Base-by-base conservation (phyloP, 2,329 filamentous ascomycete species). In the Penicillium sclerotiorum region DNA sequence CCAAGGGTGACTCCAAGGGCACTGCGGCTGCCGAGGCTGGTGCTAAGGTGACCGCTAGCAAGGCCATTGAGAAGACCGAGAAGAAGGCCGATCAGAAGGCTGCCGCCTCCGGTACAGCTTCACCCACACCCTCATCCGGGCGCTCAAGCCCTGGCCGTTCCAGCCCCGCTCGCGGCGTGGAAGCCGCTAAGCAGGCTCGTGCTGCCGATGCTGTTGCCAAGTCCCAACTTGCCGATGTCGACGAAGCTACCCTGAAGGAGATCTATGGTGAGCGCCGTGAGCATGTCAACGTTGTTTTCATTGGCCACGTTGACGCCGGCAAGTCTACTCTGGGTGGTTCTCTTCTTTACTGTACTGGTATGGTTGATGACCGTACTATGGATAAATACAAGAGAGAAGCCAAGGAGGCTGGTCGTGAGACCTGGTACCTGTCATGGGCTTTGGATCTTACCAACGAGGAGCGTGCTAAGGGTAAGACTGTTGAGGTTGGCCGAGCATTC, bases 401-500 rank as follows among this genome's bases (percentile, higher is more conserved):
- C 43, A 97, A 96, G 79, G 94, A 97, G 9, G 82, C 94, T 58
- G 94, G 94, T 45, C 89, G 92, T 77, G 94, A 97, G 77, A 95
- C 93, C 3, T 99, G 94, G 94, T 99, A 97, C 72, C 82, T 99
- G 18, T 99, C 94, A 36, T 99, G 95, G 94, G 95, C 92, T 54
- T 83, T 99, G 63, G 94, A 99, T 81, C 73, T 97, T 72, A 99
- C 91, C 61, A 96, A 93, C 74, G 95, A 99, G 73, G 94, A 99
- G 72, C 85, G 95, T 67, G 80, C 89, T 45, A 95, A 97, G 81
- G 94, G 94, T 60, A 99, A 97, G 80, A 99, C 94, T 5, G 92
- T 99, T 57, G 94, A 99, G 74, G 93, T 97, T 59, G 94, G 94
- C 21, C 85, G 93, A 67, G 94, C 90, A 11, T 96, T 90, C 74